Evolutionary conservation across 106 monocot genomes (phyloP).

Genomic region (Posidonia australis): DNA sequence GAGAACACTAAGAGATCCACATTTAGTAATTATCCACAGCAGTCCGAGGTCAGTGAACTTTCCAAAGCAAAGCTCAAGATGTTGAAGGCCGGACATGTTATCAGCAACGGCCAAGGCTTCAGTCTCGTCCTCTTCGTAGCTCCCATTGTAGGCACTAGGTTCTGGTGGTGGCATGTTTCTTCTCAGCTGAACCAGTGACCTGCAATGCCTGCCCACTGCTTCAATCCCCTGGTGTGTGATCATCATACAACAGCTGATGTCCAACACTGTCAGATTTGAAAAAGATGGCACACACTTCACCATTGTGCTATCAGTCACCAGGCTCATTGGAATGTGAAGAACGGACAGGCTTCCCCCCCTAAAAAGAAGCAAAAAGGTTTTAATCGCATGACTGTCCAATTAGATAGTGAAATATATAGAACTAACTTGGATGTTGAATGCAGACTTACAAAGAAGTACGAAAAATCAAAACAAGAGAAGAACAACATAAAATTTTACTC

Average conservation of each 20-base stretch:
- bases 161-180: conserved; percentile 43
- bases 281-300: conserved; percentile 16
- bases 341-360: conserved; percentile 16
- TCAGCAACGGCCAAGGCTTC: conserved; percentile 39
- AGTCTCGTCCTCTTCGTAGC: conserved; percentile 15
- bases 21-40: conserved; percentile 31
- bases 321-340: conserved; percentile 52
- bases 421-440: too few relatives aligned
- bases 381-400: too few relatives aligned
- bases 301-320: conserved; percentile 23
- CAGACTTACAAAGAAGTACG: too few relatives aligned
- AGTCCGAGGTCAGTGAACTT: conserved; percentile 33
- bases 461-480: too few relatives aligned
- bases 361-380: neutral
- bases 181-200: conserved; percentile 24
- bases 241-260: conserved; percentile 48
- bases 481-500: too few relatives aligned
- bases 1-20: conserved; percentile 20
- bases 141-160: neutral
- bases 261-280: conserved; percentile 17
- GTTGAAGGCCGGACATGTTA: conserved; percentile 31
- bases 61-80: conserved; percentile 49
- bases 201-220: conserved; percentile 36
- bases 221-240: conserved; percentile 43
- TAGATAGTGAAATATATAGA: too few relatives aligned